These are phyloP conservation scores for Sanghuangporus weigelae DNA, from an alignment of 1,284 basidiomycete genomes.

Conservation along the genomic window DNA sequence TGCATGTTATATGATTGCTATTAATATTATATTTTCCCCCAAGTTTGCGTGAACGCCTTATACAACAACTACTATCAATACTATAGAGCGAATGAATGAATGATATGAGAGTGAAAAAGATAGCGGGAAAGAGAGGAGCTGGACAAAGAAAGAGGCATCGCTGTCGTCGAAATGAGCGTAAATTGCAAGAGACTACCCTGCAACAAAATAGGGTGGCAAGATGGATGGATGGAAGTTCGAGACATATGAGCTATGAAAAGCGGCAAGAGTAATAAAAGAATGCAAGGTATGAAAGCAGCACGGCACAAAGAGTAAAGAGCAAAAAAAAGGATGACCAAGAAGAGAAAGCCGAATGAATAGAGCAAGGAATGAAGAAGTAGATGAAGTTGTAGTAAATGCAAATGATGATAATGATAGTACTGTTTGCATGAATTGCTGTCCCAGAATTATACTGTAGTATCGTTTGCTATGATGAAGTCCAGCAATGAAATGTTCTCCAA, in stretches of 20 bases:
- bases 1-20: neutral
- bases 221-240: too few species aligned
- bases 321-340: neutral
- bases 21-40: neutral
- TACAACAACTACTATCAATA: neutral
- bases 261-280: too few species aligned
- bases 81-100: neutral
- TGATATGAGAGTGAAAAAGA: neutral
- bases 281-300: neutral
- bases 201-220: neutral
- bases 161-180: neutral
- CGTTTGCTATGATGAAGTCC: neutral
- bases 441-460: neutral
- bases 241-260: too few species aligned
- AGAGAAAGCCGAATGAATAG: neutral
- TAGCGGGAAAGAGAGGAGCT: neutral
- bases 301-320: neutral
- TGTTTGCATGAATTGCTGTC: neutral
- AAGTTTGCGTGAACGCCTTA: neutral
- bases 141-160: neutral
- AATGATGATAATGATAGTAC: constrained; percentile 10
- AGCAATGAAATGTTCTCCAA: neutral
- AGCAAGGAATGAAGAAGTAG: neutral
- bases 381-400: neutral
- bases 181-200: neutral